phyloP scores from a whole-genome alignment of 371 early-diverging fungal species.

The Haplosporangium sp. region DNA sequence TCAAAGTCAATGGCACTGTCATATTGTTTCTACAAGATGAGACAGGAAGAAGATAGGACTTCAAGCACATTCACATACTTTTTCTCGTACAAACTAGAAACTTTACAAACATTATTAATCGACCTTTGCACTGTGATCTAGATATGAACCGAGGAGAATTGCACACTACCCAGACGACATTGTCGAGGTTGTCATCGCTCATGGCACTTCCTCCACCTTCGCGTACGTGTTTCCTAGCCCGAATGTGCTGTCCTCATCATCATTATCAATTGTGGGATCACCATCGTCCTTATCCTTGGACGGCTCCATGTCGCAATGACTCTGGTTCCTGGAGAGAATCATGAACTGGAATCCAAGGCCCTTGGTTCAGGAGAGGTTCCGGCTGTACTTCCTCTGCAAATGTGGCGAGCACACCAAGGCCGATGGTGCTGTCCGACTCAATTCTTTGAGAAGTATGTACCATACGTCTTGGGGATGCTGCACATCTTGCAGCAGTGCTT shows the following conservation, averaged over 20 bases:
- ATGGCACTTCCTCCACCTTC: too few species aligned
- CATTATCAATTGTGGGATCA: background rate
- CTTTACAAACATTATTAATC: too few species aligned
- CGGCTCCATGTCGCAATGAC: background rate
- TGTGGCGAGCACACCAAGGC: conserved; percentile 15
- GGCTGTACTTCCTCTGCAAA: conserved; percentile 27
- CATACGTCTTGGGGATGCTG: conserved; percentile 16
- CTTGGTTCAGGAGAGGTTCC: conserved; percentile 3
- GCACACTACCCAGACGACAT: too few species aligned
- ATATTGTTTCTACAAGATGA: too few species aligned
- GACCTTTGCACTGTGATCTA: too few species aligned
- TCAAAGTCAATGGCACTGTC: too few species aligned
- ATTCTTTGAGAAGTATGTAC: conserved; percentile 22
- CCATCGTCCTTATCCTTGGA: background rate
- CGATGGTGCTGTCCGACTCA: conserved; percentile 3
- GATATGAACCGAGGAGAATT: too few species aligned
- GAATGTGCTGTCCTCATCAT: background rate
- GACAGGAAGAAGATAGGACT: too few species aligned
- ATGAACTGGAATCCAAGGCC: background rate
- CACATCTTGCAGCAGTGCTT: conserved; percentile 22
- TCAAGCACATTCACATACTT: too few species aligned
- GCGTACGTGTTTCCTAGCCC: too few species aligned
- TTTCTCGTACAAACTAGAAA: too few species aligned
- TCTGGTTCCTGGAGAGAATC: background rate
- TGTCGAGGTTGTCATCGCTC: too few species aligned